These are phyloP conservation scores for Cerrena zonata DNA, from an alignment of 1,284 basidiomycete genomes.

Conservation along the genomic window DNA sequence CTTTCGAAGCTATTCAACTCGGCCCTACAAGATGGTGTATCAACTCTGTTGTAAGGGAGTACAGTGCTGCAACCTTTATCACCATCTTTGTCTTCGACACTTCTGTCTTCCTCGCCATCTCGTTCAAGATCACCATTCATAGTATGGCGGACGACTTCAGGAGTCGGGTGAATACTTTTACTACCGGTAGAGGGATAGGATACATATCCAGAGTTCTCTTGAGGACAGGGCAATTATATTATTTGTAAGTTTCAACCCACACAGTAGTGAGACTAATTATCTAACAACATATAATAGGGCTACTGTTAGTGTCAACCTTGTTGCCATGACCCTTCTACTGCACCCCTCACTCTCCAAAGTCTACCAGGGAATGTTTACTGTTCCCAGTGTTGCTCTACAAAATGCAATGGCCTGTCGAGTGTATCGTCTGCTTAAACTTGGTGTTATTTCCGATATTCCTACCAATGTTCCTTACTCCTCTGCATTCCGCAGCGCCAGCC, in stretches of 20 bases:
- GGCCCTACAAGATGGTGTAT: conserved; percentile 15
- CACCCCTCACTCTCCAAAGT: conserved; percentile 13
- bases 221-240: conserved; percentile 1
- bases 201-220: conserved; percentile 1
- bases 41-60: conserved; percentile 16
- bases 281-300: conserved; percentile 11
- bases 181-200: background rate
- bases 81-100: conserved; percentile 24
- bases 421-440: conserved; percentile 19
- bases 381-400: conserved; percentile 20
- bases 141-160: conserved; percentile 4
- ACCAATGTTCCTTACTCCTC: no score
- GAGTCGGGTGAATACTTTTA: background rate
- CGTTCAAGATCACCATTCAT: conserved; percentile 16
- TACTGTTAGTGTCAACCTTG: conserved; percentile 18
- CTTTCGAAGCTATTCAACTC: conserved; percentile 20
- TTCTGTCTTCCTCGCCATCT: conserved; percentile 3
- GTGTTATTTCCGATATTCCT: no score
- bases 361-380: conserved; percentile 18
- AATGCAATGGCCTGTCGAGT: conserved; percentile 27
- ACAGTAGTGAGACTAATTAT: background rate
- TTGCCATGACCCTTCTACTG: conserved; percentile 17
- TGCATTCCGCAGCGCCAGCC: no score
- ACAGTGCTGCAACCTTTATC: conserved; percentile 18
- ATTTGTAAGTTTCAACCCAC: conserved; percentile 6